Percentiles rank a stretch among this genome's conserved stretches.
phyloP scores from a whole-genome alignment of 1,284 basidiomycete species.

The Sporisorium reilianum region DNA sequence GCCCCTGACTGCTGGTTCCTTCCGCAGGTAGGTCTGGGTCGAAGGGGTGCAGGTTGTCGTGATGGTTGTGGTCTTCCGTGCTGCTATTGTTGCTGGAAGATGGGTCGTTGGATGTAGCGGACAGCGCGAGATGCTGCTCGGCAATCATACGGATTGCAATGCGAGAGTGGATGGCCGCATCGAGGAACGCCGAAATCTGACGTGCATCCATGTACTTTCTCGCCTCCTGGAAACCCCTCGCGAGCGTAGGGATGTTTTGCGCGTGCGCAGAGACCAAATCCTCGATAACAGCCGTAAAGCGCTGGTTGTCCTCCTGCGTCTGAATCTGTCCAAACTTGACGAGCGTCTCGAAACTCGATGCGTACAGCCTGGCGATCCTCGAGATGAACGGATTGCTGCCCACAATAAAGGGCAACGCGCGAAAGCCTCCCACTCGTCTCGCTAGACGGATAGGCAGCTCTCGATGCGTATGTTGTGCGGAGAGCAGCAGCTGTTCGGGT shows the following conservation, averaged over 20 bases:
- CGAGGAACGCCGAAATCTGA: slow-evolving; percentile 82
- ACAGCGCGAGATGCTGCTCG: slow-evolving; percentile 87
- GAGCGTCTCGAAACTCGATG: slow-evolving; percentile 80
- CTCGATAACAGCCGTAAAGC: slow-evolving; percentile 78
- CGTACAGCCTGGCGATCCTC: slow-evolving; percentile 79
- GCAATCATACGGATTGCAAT: slow-evolving; percentile 90
- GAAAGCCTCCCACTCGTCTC: slow-evolving; percentile 63
- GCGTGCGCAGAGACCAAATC: slow-evolving; percentile 81
- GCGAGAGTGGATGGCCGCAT: slow-evolving; percentile 85
- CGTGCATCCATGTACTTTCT: slow-evolving; percentile 82
- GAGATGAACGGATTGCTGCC: slow-evolving; percentile 89
- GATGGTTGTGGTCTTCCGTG: slow-evolving; percentile 14
- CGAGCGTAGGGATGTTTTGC: slow-evolving; percentile 88
- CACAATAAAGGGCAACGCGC: slow-evolving; percentile 75
- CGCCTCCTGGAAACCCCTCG: slow-evolving; percentile 90
- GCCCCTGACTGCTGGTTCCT: slow-evolving; percentile 22
- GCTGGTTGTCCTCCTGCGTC: slow-evolving; percentile 78
- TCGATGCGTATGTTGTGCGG: slow-evolving; percentile 62
- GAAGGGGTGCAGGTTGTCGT: slow-evolving; percentile 25
- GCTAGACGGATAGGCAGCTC: slow-evolving; percentile 68
- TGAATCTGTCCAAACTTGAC: slow-evolving; percentile 77
- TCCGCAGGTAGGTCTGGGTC: slow-evolving; percentile 43
- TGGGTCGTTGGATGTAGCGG: slow-evolving; percentile 33
- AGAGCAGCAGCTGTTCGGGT: slow-evolving; percentile 58
- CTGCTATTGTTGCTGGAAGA: neutral